Evolutionary conservation across 331 rosid genomes (phyloP), one percentile per base, ranked within the genome.

Genomic region (Phaseolus coccineus): DNA sequence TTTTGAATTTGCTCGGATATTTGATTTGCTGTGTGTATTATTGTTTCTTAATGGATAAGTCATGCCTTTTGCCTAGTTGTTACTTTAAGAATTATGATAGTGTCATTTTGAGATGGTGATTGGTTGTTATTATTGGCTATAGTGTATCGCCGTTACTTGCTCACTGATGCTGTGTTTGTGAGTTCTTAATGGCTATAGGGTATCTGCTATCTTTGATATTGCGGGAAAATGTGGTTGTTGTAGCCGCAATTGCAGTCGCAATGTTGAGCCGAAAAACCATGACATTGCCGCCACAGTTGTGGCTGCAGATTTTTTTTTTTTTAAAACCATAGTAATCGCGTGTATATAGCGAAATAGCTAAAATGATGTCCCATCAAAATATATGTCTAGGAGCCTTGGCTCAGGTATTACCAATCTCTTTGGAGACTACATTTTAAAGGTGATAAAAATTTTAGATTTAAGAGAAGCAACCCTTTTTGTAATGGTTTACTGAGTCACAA

Each of bases 21-120:
- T 27, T 79, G 55, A 22, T 79, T 31, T 58, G 1, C 42, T n/a
- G 6, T 66, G 47, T 44, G 35, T 24, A 75, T 59, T 37, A 8
- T 50, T 39, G 47, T 69, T 39, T 15, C 46, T 59, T 58, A 11
- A 27, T 4, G 8, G 65, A 58, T 27, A 58, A 27, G 8, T 11
- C 9, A 12, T 28, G 14, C 8, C 31, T 27, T 58, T 74, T 53
- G 42, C 14, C 14, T 47, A 11, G 71, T 44, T 81, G 69, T 81
- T 53, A 33, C 22, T 50, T 80, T 28, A 51, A 40, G 46, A 31
- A 65, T 42, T 55, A 24, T 13, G 25, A 19, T 37, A 15, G 69
- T 69, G 12, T 53, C 2, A 35, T 3, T 13, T 52, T 42, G 47
- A 48, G 61, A 46, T 77, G 64, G 71, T n/a, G 30, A 12, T 16